phyloP scores from a whole-genome alignment of 129 eudicot genomes.

The sunflower (Helianthus annuus) region DNA sequence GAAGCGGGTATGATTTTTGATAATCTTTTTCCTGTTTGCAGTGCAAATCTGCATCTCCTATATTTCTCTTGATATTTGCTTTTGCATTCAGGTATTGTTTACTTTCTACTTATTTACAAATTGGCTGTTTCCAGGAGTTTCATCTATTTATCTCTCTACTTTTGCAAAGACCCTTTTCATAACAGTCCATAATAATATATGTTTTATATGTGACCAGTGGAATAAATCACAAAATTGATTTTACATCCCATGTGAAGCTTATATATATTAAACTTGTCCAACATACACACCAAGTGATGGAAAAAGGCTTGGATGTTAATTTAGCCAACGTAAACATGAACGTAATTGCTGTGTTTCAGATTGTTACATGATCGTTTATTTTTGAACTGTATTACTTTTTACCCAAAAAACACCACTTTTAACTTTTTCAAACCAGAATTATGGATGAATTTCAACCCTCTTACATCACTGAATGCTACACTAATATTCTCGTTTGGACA shows the following conservation, averaged over 20 bases:
- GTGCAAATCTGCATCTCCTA: slow-evolving; percentile 98
- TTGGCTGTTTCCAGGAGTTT: background rate
- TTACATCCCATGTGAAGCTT: slow-evolving; percentile 17
- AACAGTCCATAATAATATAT: background rate
- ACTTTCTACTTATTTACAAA: background rate
- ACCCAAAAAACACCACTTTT: background rate
- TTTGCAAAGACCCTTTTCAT: slow-evolving; percentile 2
- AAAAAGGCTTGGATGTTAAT: background rate
- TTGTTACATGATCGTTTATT: background rate
- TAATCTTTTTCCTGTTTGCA: slow-evolving; percentile 41
- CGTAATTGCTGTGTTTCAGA: background rate
- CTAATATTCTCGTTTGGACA: background rate
- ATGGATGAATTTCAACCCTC: background rate
- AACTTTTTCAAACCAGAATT: background rate
- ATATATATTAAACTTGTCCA: background rate
- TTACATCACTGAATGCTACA: background rate
- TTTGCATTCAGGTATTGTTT: slow-evolving; percentile 87
- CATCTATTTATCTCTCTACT: background rate
- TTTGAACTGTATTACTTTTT: background rate
- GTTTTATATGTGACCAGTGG: background rate
- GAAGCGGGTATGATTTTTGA: slow-evolving; percentile 11
- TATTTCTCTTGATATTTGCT: slow-evolving; percentile 92
- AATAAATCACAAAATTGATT: slow-evolving; percentile 10
- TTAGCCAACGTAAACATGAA: slow-evolving; percentile 8
- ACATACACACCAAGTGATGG: background rate